Evolutionary conservation across 2,329 filamentous ascomycete species (phyloP).

Genomic region (Knufia fluminis): DNA sequence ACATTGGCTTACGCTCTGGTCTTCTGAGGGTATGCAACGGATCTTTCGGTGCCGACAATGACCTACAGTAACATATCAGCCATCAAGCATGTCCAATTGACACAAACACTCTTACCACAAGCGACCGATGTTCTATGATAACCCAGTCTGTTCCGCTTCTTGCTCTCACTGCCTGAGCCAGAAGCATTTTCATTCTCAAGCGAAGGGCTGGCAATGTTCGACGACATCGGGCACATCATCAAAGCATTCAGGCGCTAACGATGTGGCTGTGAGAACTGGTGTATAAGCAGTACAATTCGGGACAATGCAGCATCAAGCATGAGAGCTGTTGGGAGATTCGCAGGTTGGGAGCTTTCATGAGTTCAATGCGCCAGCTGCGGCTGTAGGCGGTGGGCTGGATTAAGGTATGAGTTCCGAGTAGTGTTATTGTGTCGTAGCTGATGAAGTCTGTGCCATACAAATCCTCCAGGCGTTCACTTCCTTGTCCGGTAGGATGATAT

Average conservation of each 20-base stretch:
- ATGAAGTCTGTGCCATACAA: background rate
- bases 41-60: conserved; percentile 68
- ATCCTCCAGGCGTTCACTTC: too few relatives aligned
- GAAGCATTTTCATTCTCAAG: conserved; percentile 3
- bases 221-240: conserved; percentile 1
- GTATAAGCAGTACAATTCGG: too few relatives aligned
- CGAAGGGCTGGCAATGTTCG: background rate
- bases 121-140: conserved; percentile 94
- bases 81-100: conserved; percentile 12
- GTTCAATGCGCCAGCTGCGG: too few relatives aligned
- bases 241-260: background rate
- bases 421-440: background rate
- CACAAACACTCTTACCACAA: conserved; percentile 63
- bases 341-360: too few relatives aligned
- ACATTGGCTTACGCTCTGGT: conserved; percentile 67
- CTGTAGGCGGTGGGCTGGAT: too few relatives aligned
- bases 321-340: too few relatives aligned
- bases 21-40: conserved; percentile 68
- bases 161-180: conserved; percentile 25
- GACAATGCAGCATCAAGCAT: too few relatives aligned
- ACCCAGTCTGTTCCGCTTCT: conserved; percentile 80
- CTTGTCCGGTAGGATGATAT: too few relatives aligned
- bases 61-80: conserved; percentile 5
- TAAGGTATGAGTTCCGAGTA: too few relatives aligned
- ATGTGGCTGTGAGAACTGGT: too few relatives aligned